Conservation (phyloP, 2,329 filamentous ascomycete genomes). For the Penicillium capsulatum region DNA sequence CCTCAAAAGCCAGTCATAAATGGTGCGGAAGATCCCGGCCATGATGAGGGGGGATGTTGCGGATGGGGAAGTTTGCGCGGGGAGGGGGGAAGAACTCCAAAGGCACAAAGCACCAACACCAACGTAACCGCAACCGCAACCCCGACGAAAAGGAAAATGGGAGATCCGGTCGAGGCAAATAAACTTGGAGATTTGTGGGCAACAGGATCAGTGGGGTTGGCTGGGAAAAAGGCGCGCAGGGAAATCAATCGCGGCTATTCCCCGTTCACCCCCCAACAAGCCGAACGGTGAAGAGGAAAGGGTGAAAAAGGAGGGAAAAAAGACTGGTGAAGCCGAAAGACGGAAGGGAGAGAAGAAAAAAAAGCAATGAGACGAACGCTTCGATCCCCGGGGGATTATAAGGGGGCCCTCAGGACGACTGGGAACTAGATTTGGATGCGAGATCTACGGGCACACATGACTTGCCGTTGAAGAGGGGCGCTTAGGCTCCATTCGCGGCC, state of each 20-base stretch:
- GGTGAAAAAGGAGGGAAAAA: slow-evolving; percentile 6
- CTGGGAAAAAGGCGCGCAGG: too few species aligned
- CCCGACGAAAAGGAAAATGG: too few species aligned
- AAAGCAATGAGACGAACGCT: background rate
- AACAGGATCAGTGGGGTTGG: background rate
- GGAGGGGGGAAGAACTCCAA: background rate
- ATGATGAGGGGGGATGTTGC: slow-evolving; percentile 47
- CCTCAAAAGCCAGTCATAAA: slow-evolving; percentile 98
- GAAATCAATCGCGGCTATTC: too few species aligned
- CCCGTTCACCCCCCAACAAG: too few species aligned
- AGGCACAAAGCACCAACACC: background rate
- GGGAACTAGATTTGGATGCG: slow-evolving; percentile 2
- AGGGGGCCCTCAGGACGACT: too few species aligned
- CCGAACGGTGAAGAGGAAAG: slow-evolving; percentile 1
- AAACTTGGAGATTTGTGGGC: background rate
- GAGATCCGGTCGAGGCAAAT: too few species aligned
- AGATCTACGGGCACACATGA: slow-evolving; percentile 24
- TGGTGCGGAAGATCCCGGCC: slow-evolving; percentile 85
- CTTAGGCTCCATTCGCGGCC: slow-evolving; percentile 18
- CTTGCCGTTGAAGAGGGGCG: slow-evolving; percentile 14
- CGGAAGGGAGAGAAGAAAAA: background rate
- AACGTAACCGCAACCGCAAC: background rate
- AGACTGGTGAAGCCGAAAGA: background rate
- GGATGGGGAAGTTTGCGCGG: slow-evolving; percentile 1
- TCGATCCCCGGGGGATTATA: background rate